phyloP scores from a whole-genome alignment of 495 filamentous ascomycete genomes.

The Neurospora cerealis region DNA sequence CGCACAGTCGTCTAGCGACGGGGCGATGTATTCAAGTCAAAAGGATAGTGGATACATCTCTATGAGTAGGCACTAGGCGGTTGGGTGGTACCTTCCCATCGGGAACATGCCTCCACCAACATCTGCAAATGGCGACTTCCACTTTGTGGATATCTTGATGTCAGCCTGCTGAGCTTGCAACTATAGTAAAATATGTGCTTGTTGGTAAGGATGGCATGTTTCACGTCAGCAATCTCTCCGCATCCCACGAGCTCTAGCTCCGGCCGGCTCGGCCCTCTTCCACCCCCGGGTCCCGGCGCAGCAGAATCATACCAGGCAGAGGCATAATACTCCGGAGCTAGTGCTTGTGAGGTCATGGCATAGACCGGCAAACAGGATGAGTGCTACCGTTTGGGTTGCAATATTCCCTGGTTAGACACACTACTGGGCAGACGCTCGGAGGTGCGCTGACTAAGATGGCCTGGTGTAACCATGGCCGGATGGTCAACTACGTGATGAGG shows the following conservation, averaged over 20 bases:
- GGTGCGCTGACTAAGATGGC: not conserved
- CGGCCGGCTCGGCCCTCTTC: not conserved
- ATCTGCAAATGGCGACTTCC: not conserved
- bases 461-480: not conserved
- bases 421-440: not conserved
- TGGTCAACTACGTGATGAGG: too few relatives aligned
- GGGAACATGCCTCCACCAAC: not conserved
- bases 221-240: not conserved
- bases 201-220: not conserved
- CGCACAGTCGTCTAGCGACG: not conserved
- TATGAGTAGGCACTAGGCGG: not conserved
- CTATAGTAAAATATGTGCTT: not conserved
- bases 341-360: not conserved
- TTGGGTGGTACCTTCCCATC: not conserved
- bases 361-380: not conserved
- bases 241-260: not conserved
- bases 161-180: not conserved
- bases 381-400: not conserved
- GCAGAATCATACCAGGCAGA: not conserved
- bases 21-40: not conserved
- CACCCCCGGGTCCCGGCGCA: not conserved
- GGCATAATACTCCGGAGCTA: not conserved
- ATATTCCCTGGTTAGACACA: not conserved
- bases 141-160: not conserved
- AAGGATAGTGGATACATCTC: not conserved